Conservation (phyloP, 2,329 filamentous ascomycete species). For the Xylariomycetidae sp. region DNA sequence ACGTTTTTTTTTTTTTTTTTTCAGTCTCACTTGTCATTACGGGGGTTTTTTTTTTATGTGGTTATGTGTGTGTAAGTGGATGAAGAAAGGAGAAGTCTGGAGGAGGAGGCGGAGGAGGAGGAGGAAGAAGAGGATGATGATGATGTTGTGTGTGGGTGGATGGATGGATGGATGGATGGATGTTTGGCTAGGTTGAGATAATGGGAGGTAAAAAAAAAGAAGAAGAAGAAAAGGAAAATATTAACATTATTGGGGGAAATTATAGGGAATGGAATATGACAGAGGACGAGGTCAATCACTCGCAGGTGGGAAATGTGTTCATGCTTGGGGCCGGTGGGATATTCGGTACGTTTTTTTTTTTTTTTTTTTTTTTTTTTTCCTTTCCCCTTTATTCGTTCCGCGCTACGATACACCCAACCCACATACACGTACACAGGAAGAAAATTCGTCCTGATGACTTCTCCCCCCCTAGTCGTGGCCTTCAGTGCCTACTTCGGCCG, state of each 20-base stretch:
- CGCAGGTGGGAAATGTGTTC: conserved; percentile 48
- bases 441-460: conserved; percentile 1
- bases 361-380: background rate
- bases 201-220: too few relatives aligned
- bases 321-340: conserved; percentile 41
- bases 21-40: too few relatives aligned
- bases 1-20: conserved; percentile 11
- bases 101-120: too few relatives aligned
- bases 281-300: conserved; percentile 45
- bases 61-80: too few relatives aligned
- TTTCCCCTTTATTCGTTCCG: background rate
- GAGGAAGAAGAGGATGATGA: too few relatives aligned
- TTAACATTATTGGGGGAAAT: too few relatives aligned
- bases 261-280: conserved; percentile 42
- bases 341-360: conserved; percentile 25
- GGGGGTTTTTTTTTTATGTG: too few relatives aligned
- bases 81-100: too few relatives aligned
- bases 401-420: too few relatives aligned
- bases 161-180: conserved; percentile 8
- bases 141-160: conserved; percentile 7
- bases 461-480: conserved; percentile 29
- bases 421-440: too few relatives aligned
- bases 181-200: too few relatives aligned
- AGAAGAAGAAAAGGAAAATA: too few relatives aligned
- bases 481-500: conserved; percentile 39